Evolutionary conservation across 1,139 yeast genomes (phyloP), one percentile per base, ranked within the genome.

Genomic region (Zygoascus hellenicus): DNA sequence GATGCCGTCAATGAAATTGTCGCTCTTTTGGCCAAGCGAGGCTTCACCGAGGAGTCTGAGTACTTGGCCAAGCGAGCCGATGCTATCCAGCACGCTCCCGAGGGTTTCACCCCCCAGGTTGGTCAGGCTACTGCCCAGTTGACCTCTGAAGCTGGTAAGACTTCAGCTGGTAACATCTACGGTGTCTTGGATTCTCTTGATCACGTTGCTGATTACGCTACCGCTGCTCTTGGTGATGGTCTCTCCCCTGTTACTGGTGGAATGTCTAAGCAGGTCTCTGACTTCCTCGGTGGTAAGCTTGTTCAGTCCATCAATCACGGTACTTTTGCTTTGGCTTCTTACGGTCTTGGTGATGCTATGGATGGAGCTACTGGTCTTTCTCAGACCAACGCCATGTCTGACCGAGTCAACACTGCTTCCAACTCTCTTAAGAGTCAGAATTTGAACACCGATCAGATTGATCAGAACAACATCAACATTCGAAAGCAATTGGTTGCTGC

Each of bases 231-330:
- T 11, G 48, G 45, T 42, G 30, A 36, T 10, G 37, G 34, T 28
- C 28, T 46, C 11, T 41, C 48, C 28, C 48, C 48, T 9, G 35
- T 41, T 9, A 46, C 48, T 30, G 45, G 45, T n/a, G 48, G 48
- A 2, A 15, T 46, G 28, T 46, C 48, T 13, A 37, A 46, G 19
- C 17, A 19, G 13, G 35, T 46, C 42, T 29, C 44, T 15, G 33
- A 46, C 39, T 46, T 46, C 34, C 35, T 42, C 14, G 42, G 42
- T 34, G 48, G 48, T 5, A 22, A 28, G 28, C 45, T 46, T 15
- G 17, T 46, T 22, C 48, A 46, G 17, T 46, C 48, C 16, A 17
- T 46, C n/a, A 46, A 48, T 36, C 48, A 46, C 34, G 48, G 48
- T 4, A 46, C 48, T 32, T 46, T 46, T 37, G 44, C 48, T 14